Conservation (phyloP, 495 filamentous ascomycete genomes). For the Opeltia flavorubescens region DNA sequence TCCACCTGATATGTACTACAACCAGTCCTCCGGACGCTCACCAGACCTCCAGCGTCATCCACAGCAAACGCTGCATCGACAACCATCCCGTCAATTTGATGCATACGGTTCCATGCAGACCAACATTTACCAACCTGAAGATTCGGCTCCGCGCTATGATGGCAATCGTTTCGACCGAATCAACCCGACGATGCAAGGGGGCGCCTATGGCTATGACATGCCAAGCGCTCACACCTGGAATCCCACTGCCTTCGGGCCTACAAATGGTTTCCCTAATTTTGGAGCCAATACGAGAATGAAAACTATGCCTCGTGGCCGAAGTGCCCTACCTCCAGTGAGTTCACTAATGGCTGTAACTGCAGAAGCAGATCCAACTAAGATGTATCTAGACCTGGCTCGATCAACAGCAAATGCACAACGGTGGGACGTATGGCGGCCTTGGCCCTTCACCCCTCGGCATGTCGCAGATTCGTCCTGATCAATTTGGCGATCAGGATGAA, state of each 20-base stretch:
- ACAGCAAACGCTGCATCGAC: slow-evolving; percentile 49
- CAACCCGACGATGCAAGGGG: slow-evolving; percentile 38
- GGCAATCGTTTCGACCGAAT: slow-evolving; percentile 44
- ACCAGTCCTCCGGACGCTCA: slow-evolving; percentile 42
- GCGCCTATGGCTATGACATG: slow-evolving; percentile 44
- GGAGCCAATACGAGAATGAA: slow-evolving; percentile 43
- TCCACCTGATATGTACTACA: slow-evolving; percentile 48
- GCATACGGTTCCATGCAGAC: slow-evolving; percentile 47
- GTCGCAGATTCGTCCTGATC: slow-evolving; percentile 36
- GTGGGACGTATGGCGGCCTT: slow-evolving; percentile 35
- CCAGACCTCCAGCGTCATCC: slow-evolving; percentile 44
- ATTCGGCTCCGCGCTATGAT: slow-evolving; percentile 46
- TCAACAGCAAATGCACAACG: slow-evolving; percentile 36
- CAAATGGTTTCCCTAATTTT: slow-evolving; percentile 12
- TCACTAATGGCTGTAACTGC: background rate
- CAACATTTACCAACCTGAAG: slow-evolving; percentile 36
- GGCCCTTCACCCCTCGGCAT: slow-evolving; percentile 37
- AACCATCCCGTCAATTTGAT: slow-evolving; percentile 56
- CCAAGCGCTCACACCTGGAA: slow-evolving; percentile 57
- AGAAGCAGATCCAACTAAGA: slow-evolving; percentile 8
- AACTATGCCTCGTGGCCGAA: slow-evolving; percentile 36
- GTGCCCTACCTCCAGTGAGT: slow-evolving; percentile 46
- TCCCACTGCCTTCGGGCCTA: slow-evolving; percentile 27
- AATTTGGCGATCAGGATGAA: slow-evolving; percentile 44
- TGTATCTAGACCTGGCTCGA: slow-evolving; percentile 43